phyloP scores from a whole-genome alignment of 345 rosid species.

The Eutrema yunnanense region DNA sequence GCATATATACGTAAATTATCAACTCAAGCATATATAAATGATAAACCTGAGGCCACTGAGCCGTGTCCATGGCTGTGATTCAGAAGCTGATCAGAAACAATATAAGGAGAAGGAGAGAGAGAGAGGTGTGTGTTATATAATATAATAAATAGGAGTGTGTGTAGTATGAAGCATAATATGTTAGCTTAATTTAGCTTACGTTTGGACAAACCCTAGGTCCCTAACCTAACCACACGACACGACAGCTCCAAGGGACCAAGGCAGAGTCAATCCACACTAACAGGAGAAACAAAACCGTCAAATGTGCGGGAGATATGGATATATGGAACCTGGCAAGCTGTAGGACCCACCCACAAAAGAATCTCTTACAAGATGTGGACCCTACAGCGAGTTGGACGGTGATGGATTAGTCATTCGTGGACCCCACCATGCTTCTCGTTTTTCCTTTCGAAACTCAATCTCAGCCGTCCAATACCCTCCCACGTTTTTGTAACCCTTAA shows the following conservation, averaged over 20 bases:
- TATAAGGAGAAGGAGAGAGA: background rate
- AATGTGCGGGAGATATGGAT: background rate
- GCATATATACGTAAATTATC: background rate
- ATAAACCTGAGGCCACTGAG: background rate
- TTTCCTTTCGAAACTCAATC: background rate
- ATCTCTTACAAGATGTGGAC: too few relatives aligned
- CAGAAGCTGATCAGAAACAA: background rate
- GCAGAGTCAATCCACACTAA: background rate
- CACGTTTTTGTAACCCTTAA: too few relatives aligned
- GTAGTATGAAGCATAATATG: too few relatives aligned
- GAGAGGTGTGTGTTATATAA: background rate
- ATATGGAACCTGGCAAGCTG: too few relatives aligned
- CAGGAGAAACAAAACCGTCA: background rate
- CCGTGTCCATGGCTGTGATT: background rate
- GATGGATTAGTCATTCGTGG: background rate
- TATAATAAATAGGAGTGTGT: too few relatives aligned
- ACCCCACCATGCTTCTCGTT: background rate
- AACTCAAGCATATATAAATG: background rate
- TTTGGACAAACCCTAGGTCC: too few relatives aligned
- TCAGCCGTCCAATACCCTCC: background rate
- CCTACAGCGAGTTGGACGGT: background rate
- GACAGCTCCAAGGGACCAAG: too few relatives aligned
- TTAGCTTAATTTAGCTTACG: too few relatives aligned
- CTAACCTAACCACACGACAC: too few relatives aligned
- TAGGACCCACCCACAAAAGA: too few relatives aligned